These are phyloP conservation scores for Trametes cubensis DNA, from an alignment of 768 basidiomycete genomes.

Conservation along the genomic window DNA sequence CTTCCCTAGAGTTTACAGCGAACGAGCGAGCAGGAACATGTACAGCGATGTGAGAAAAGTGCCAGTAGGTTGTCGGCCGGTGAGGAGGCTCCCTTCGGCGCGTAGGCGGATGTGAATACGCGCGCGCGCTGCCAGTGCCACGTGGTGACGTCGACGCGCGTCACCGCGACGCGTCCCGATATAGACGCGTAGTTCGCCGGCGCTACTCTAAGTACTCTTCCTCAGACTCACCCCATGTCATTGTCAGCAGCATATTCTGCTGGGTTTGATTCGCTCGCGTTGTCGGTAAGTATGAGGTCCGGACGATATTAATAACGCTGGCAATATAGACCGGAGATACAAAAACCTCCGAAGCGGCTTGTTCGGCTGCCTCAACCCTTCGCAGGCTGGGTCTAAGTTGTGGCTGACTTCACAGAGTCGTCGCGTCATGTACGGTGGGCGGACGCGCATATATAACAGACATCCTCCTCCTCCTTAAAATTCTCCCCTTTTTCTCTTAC, in stretches of 20 bases:
- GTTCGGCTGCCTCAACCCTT: not conserved
- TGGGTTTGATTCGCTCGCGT: no score
- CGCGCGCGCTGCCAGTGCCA: conserved; percentile 8
- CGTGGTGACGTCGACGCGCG: conserved; percentile 13
- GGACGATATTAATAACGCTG: no score
- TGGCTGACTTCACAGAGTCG: not conserved
- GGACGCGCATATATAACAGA: no score
- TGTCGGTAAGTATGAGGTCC: no score
- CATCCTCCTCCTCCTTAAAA: no score
- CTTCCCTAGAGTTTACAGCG: not conserved
- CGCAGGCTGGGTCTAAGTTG: not conserved
- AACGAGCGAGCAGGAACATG: not conserved
- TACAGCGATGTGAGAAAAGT: not conserved
- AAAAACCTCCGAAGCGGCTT: not conserved
- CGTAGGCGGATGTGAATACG: conserved; percentile 1
- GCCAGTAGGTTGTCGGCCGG: not conserved
- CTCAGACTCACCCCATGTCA: no score
- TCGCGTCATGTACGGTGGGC: no score
- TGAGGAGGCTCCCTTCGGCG: conserved; percentile 5
- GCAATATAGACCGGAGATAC: not conserved
- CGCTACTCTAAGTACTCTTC: no score
- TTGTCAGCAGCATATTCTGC: no score
- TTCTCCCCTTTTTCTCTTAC: not conserved
- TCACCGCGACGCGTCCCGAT: conserved; percentile 11
- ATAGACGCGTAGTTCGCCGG: no score